A percentile compares a stretch with the other conserved stretches of the same genome.
These are phyloP conservation scores for Aspergillus ruber DNA, from an alignment of 2,329 filamentous ascomycete genomes.

Conservation along the genomic window DNA sequence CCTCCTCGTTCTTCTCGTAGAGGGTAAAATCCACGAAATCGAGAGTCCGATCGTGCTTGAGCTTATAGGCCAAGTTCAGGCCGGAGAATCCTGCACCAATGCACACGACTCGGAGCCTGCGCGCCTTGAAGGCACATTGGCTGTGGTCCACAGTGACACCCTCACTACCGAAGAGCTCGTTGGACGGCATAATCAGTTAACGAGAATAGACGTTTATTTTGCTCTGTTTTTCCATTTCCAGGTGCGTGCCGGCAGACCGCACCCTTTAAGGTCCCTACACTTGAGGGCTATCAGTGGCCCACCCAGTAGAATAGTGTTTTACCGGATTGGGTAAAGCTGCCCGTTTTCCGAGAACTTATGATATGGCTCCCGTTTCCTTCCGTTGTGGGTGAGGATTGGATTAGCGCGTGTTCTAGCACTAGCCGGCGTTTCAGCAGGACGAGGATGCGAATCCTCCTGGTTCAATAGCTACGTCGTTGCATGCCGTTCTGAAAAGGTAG, in stretches of 20 bases:
- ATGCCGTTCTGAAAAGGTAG: too few species aligned
- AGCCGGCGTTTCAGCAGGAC: too few species aligned
- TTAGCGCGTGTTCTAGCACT: too few species aligned
- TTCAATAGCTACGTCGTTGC: too few species aligned
- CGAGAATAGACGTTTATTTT: neutral
- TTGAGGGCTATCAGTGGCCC: neutral
- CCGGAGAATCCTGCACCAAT: slow-evolving; percentile 27
- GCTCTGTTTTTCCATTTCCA: neutral
- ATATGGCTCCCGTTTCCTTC: too few species aligned
- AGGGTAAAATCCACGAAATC: slow-evolving; percentile 21
- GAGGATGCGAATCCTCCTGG: too few species aligned
- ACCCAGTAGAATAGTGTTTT: neutral
- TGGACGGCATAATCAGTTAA: slow-evolving; percentile 1
- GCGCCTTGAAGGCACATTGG: slow-evolving; percentile 8
- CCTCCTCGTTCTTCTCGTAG: slow-evolving; percentile 23
- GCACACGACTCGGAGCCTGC: slow-evolving; percentile 14
- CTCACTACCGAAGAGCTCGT: neutral
- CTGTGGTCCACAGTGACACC: slow-evolving; percentile 1
- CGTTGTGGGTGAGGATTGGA: too few species aligned
- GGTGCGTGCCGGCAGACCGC: neutral
- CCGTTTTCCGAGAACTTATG: too few species aligned
- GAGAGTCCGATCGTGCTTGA: slow-evolving; percentile 26
- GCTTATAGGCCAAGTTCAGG: slow-evolving; percentile 34
- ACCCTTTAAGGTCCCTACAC: neutral
- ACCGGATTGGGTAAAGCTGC: too few species aligned